phyloP scores from a whole-genome alignment of 176 grass and related monocot genomes.

The Paspalum vaginatum region DNA sequence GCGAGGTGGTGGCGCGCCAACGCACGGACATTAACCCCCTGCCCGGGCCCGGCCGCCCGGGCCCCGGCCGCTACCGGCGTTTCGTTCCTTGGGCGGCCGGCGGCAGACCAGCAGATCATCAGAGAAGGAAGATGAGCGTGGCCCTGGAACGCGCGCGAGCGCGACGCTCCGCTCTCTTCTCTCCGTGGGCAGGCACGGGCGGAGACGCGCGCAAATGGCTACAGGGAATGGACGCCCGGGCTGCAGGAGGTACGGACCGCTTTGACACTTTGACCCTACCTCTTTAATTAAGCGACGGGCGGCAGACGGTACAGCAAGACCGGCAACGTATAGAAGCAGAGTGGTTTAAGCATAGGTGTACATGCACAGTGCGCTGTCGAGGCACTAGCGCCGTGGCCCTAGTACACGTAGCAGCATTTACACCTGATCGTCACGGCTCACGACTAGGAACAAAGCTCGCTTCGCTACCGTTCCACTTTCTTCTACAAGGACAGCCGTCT shows the following conservation, averaged over 20 bases:
- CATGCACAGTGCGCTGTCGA: background rate
- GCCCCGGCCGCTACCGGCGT: background rate
- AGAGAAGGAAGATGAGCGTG: too few relatives aligned
- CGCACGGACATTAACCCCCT: slow-evolving; percentile 29
- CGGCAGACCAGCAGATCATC: background rate
- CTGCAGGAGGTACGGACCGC: slow-evolving; percentile 30
- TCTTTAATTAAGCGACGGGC: background rate
- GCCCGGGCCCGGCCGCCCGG: background rate
- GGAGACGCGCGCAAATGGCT: slow-evolving; percentile 18
- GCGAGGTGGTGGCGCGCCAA: slow-evolving; percentile 34
- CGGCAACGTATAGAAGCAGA: background rate
- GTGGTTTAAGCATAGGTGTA: too few relatives aligned
- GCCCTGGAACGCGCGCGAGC: too few relatives aligned
- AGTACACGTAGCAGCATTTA: background rate
- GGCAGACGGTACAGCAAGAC: too few relatives aligned
- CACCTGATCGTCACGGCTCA: background rate
- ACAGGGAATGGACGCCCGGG: slow-evolving; percentile 36
- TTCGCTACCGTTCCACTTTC: background rate
- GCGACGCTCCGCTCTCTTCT: too few relatives aligned
- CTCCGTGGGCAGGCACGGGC: background rate
- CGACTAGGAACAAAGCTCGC: background rate
- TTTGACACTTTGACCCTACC: slow-evolving; percentile 32
- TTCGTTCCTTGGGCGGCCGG: background rate
- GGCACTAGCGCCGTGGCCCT: too few relatives aligned
- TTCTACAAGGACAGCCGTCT: background rate